Evolutionary conservation across 495 filamentous ascomycete genomes (phyloP).

Genomic region (Parachaetomium inaequale): DNA sequence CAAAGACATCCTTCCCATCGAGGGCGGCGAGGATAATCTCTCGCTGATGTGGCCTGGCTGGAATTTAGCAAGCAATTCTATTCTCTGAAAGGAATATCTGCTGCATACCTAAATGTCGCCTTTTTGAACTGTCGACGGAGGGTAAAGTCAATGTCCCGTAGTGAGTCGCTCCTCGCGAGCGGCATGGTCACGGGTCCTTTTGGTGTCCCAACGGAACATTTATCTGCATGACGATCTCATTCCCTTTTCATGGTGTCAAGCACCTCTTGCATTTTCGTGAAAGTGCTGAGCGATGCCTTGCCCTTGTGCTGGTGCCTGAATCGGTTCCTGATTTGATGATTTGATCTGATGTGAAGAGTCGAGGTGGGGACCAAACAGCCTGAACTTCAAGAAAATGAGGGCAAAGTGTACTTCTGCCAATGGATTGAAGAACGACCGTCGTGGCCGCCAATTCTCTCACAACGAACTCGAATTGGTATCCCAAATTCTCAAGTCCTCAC

Average conservation of each 20-base stretch:
- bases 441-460: too few relatives aligned
- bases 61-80: neutral
- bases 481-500: too few relatives aligned
- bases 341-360: neutral
- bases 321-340: neutral
- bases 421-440: too few relatives aligned
- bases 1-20: constrained; percentile 83
- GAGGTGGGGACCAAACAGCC: neutral
- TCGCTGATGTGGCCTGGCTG: constrained; percentile 68
- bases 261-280: neutral
- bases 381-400: too few relatives aligned
- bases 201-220: neutral
- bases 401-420: too few relatives aligned
- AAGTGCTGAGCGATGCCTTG: neutral
- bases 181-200: constrained; percentile 33
- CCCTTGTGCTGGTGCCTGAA: neutral
- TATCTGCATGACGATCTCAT: neutral
- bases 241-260: neutral
- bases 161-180: constrained; percentile 43
- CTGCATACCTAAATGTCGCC: constrained; percentile 59
- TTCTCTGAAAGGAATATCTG: neutral
- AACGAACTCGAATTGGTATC: too few relatives aligned
- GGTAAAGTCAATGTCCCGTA: constrained; percentile 77
- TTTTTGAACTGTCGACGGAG: constrained; percentile 81
- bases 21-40: constrained; percentile 82